Percentiles rank a stretch among this genome's conserved stretches.
These are phyloP conservation scores for Centaurea solstitialis DNA, from an alignment of 129 eudicot genomes.

Conservation along the genomic window DNA sequence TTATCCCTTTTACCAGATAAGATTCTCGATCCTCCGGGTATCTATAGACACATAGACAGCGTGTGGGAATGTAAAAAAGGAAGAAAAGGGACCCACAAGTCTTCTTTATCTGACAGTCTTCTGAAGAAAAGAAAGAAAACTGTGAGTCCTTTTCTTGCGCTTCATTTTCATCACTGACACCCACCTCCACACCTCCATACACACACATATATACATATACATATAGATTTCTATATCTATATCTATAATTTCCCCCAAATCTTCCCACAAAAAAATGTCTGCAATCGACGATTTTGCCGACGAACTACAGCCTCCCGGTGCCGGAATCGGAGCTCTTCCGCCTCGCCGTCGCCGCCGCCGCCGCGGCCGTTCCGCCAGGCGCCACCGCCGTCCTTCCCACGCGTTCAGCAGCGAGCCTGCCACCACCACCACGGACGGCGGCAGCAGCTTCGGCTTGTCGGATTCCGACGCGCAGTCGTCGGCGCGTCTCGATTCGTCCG, in stretches of 20 bases:
- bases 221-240: background rate
- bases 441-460: constrained; percentile 51
- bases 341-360: constrained; percentile 36
- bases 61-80: background rate
- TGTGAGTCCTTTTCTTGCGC: constrained; percentile 14
- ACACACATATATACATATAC: background rate
- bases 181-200: constrained; percentile 11
- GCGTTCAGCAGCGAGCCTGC: constrained; percentile 32
- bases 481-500: constrained; percentile 24
- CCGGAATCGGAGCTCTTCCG: constrained; percentile 14
- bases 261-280: constrained; percentile 25
- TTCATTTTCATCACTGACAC: constrained; percentile 27
- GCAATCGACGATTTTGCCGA: constrained; percentile 11
- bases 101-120: constrained; percentile 40
- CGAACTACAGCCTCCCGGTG: constrained; percentile 6
- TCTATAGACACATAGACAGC: background rate
- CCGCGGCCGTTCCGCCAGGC: constrained; percentile 19
- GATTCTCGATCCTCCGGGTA: too few relatives aligned
- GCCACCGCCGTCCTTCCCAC: constrained; percentile 30
- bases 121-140: constrained; percentile 33
- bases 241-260: background rate
- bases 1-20: too few relatives aligned
- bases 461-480: constrained; percentile 46
- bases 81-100: constrained; percentile 22
- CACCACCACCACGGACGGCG: constrained; percentile 35